These are phyloP conservation scores for Nadsonia commutata DNA, from an alignment of 1,139 yeast genomes.

Conservation along the genomic window DNA sequence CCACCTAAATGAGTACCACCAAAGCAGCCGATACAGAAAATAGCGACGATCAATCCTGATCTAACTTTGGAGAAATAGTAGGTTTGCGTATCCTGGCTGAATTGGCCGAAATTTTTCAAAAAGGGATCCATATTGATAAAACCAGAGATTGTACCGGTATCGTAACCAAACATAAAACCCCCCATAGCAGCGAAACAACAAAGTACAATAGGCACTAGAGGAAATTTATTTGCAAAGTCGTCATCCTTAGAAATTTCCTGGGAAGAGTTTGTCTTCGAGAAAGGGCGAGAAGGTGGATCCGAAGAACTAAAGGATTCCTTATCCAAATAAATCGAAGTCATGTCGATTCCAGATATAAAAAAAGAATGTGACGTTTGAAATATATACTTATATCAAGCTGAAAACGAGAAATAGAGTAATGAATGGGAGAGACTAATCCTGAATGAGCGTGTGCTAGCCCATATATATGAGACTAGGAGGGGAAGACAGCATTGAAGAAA, in stretches of 20 bases:
- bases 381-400: too few relatives aligned
- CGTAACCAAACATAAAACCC: slow-evolving; percentile 37
- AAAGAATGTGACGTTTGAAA: too few relatives aligned
- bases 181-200: slow-evolving; percentile 16
- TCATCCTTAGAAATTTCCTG: too few relatives aligned
- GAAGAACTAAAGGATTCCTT: too few relatives aligned
- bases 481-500: too few relatives aligned
- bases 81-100: slow-evolving; percentile 31
- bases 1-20: slow-evolving; percentile 38
- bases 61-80: slow-evolving; percentile 27
- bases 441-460: too few relatives aligned
- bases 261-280: too few relatives aligned
- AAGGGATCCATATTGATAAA: slow-evolving; percentile 58
- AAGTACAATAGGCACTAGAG: slow-evolving; percentile 10
- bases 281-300: too few relatives aligned
- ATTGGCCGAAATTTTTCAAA: slow-evolving; percentile 33
- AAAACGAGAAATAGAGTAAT: too few relatives aligned
- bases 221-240: slow-evolving; percentile 1
- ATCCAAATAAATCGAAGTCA: too few relatives aligned
- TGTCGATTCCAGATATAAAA: not conserved
- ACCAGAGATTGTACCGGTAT: slow-evolving; percentile 51
- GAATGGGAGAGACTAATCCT: too few relatives aligned
- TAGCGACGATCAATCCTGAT: slow-evolving; percentile 36
- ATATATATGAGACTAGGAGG: too few relatives aligned
- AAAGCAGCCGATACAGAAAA: slow-evolving; percentile 35